phyloP scores from a whole-genome alignment of 495 filamentous ascomycete species.

The Geoglossum glabrum region DNA sequence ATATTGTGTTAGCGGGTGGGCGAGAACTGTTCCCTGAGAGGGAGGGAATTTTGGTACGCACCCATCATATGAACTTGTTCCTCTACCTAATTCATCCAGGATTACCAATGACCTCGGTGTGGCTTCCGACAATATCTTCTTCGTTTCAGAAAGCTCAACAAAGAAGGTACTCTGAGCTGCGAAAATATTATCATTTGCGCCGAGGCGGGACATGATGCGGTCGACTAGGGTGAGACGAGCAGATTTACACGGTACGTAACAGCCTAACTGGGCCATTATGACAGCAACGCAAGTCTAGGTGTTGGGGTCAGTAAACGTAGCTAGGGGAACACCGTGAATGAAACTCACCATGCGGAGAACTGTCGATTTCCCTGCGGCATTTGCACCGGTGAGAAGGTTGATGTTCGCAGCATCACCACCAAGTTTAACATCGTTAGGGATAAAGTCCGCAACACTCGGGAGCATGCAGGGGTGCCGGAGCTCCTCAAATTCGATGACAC shows the following conservation, averaged over 20 bases:
- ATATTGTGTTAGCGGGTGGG: background rate
- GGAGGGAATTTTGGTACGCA: background rate
- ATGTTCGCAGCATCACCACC: conserved; percentile 66
- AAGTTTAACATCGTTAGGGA: conserved; percentile 83
- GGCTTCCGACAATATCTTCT: conserved; percentile 93
- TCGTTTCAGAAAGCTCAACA: conserved; percentile 91
- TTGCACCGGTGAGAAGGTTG: conserved; percentile 84
- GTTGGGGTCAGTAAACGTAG: conserved; percentile 7
- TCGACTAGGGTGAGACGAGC: conserved; percentile 83
- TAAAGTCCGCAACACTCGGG: conserved; percentile 77
- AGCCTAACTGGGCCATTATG: conserved; percentile 97
- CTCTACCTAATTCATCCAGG: conserved; percentile 89
- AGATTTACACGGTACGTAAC: conserved; percentile 67
- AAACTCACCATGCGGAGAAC: conserved; percentile 73
- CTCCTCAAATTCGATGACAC: conserved; percentile 74
- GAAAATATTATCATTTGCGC: conserved; percentile 98
- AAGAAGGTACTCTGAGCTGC: conserved; percentile 97
- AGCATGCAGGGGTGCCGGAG: conserved; percentile 90
- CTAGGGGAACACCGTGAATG: background rate
- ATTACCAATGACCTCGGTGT: conserved; percentile 92
- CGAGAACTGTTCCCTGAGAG: too few species aligned
- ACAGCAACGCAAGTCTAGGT: conserved; percentile 72
- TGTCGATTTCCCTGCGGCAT: conserved; percentile 97
- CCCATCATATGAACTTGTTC: conserved; percentile 79
- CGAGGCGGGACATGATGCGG: conserved; percentile 96